Base-by-base conservation (phyloP, 2,329 filamentous ascomycete species). In the Colletotrichum salicis region DNA sequence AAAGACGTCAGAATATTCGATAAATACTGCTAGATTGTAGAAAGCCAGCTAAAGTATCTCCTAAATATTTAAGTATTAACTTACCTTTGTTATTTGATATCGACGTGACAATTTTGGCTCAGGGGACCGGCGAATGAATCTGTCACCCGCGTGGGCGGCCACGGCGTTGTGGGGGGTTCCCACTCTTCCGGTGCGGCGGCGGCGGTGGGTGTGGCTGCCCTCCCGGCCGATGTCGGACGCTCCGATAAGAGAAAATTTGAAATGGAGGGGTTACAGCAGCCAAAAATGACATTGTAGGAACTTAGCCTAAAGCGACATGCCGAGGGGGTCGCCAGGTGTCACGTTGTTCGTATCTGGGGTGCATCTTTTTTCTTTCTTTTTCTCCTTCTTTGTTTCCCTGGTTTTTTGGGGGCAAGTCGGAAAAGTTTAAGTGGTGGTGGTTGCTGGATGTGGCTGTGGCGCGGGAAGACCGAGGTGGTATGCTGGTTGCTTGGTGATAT, bases 151-250 rank as follows among this genome's bases (percentile, higher is more conserved):
- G n/a, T n/a, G n/a, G n/a, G 68, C 68, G 31, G 52, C 22, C 6
- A 11, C 10, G n/a, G 61, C 64, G 57, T 64, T 35, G 11, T 19
- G 24, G n/a, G 29, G 29, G n/a, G 13, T 24, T 22, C 10, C 51
- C 63, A 37, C 56, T 52, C 37, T 31, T 22, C 41, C 68, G 64
- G 41, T n/a, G 3, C 55, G 57, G 54, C 37, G 57, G 54, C 37
- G 24, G 41, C 41, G 15, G 19, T 35, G 4, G 27, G 12, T 22
- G 22, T 55, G 4, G 29, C n/a, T 37, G 52, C 52, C 64, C 52
- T 41, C 37, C 31, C 64, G 58, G 64, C 68, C 64, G 64, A 71
- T 71, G 52, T 71, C 68, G 68, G 68, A 64, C 54, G 31, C 31
- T n/a, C 33, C 60, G 60, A 63, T 27, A 24, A 41, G 22, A 56